Evolutionary conservation across 2,329 filamentous ascomycete genomes (phyloP).

Genomic region (Sporothrix pallida): DNA sequence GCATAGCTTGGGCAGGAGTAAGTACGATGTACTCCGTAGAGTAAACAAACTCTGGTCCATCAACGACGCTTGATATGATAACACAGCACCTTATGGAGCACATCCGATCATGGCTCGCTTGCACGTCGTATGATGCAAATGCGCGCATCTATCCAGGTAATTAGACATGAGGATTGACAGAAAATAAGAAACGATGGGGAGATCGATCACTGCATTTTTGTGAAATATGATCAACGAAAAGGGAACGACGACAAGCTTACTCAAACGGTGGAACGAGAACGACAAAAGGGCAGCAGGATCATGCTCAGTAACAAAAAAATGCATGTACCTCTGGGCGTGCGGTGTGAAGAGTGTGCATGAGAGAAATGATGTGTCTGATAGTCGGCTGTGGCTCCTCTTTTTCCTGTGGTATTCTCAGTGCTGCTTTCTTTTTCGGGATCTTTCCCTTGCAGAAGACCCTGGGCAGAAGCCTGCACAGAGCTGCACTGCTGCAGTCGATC

Average conservation of each 20-base stretch:
- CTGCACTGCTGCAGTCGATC: slow-evolving; percentile 15
- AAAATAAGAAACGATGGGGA: neutral
- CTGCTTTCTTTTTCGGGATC: slow-evolving; percentile 11
- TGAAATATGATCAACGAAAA: slow-evolving; percentile 15
- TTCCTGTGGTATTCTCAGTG: neutral
- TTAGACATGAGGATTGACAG: neutral
- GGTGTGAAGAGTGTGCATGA: slow-evolving; percentile 1
- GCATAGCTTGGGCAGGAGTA: too few relatives aligned
- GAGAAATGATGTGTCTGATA: slow-evolving; percentile 20
- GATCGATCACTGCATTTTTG: slow-evolving; percentile 22
- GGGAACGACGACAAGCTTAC: neutral
- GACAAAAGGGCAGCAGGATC: neutral
- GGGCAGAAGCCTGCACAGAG: neutral
- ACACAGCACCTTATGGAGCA: neutral
- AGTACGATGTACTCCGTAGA: too few relatives aligned
- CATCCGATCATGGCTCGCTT: neutral
- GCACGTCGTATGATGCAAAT: slow-evolving; percentile 4
- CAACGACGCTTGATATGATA: too few relatives aligned
- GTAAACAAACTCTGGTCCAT: too few relatives aligned
- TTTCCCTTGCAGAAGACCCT: slow-evolving; percentile 17
- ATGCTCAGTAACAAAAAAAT: neutral
- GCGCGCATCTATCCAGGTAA: neutral
- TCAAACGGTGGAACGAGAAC: neutral
- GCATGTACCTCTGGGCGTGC: neutral
- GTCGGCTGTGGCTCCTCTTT: neutral